A percentile compares a stretch with the other conserved stretches of the same genome.
phyloP scores from a whole-genome alignment of 441 rosid genomes.

The Populus hybrid region DNA sequence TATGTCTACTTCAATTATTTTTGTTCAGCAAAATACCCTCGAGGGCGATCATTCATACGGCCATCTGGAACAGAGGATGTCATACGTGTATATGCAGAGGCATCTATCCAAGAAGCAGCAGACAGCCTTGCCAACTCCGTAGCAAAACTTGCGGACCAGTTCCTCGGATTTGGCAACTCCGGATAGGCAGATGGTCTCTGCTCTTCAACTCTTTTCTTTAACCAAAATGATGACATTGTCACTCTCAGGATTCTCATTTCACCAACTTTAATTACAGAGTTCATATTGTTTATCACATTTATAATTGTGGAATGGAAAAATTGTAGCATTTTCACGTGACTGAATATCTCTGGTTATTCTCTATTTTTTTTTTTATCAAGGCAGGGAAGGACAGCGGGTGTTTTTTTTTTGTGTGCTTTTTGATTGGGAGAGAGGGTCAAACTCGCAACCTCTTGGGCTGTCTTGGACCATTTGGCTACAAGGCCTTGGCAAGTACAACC shows the following conservation, averaged over 20 bases:
- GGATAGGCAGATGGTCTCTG: background rate
- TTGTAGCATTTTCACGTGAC: background rate
- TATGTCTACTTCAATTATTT: background rate
- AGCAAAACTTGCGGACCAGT: slow-evolving; percentile 55
- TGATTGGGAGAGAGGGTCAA: background rate
- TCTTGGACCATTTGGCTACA: too few relatives aligned
- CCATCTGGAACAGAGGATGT: slow-evolving; percentile 97
- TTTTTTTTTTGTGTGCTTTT: too few relatives aligned
- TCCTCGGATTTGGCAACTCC: slow-evolving; percentile 45
- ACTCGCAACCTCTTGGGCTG: too few relatives aligned
- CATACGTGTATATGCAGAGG: slow-evolving; percentile 85
- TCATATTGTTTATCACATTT: background rate
- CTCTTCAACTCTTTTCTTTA: background rate
- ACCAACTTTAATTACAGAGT: background rate
- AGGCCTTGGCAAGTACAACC: too few relatives aligned
- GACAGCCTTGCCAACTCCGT: slow-evolving; percentile 71
- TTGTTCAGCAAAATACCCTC: slow-evolving; percentile 47
- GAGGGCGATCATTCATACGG: slow-evolving; percentile 75
- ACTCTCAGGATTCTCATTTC: background rate
- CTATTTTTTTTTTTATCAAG: too few relatives aligned
- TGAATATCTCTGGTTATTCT: too few relatives aligned
- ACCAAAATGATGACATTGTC: background rate
- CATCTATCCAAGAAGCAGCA: slow-evolving; percentile 75
- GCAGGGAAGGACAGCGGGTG: too few relatives aligned
- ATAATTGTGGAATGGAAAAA: background rate